These are phyloP conservation scores for Colletotrichum melonis DNA, from an alignment of 2,329 filamentous ascomycete genomes.

Conservation along the genomic window DNA sequence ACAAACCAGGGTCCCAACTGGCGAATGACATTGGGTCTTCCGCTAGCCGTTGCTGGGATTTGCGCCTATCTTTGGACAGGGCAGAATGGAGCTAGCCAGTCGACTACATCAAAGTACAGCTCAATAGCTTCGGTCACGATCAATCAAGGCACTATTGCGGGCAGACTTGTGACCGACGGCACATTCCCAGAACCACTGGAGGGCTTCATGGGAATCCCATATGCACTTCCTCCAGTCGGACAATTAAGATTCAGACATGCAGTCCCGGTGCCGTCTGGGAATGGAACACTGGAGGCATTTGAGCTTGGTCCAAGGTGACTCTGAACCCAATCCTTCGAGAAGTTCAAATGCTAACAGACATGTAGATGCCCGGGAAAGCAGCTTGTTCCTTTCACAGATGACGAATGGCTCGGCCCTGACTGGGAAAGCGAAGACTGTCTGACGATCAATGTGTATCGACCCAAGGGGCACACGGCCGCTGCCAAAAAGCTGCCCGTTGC, in stretches of 20 bases:
- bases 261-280: slow-evolving; percentile 41
- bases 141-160: slow-evolving; percentile 45
- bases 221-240: slow-evolving; percentile 56
- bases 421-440: slow-evolving; percentile 62
- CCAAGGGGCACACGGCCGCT: slow-evolving; percentile 41
- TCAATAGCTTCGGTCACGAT: slow-evolving; percentile 39
- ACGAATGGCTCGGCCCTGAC: slow-evolving; percentile 44
- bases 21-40: background rate
- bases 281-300: slow-evolving; percentile 42
- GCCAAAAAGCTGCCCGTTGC: slow-evolving; percentile 55
- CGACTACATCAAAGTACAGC: background rate
- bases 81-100: background rate
- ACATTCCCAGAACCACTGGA: slow-evolving; percentile 46
- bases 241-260: slow-evolving; percentile 55
- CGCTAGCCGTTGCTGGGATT: background rate
- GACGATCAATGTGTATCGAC: slow-evolving; percentile 62
- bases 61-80: background rate
- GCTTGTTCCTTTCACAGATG: slow-evolving; percentile 45
- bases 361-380: slow-evolving; percentile 45
- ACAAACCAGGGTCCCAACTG: background rate
- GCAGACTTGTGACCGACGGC: slow-evolving; percentile 45
- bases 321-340: background rate
- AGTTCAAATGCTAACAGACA: background rate
- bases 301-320: slow-evolving; percentile 38
- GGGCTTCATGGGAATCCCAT: slow-evolving; percentile 59